Evolutionary conservation across 805 yeast species (phyloP).

Genomic region (Yarrowia keelungensis): DNA sequence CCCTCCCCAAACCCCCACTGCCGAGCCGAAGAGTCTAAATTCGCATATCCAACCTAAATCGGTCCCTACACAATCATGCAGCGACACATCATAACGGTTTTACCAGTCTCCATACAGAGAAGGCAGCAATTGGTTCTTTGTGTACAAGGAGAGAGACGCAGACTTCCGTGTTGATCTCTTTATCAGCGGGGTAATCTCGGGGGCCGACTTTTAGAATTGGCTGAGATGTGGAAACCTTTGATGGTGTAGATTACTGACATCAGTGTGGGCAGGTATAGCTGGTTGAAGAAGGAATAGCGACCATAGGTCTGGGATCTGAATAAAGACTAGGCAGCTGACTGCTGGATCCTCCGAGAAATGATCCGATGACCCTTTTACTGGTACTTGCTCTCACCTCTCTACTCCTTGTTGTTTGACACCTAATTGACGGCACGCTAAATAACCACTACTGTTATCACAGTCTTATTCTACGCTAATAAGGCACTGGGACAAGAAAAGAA

Average conservation of each 20-base stretch:
- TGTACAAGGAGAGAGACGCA: not conserved
- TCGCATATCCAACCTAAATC: constrained; percentile 1
- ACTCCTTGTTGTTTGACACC: no score
- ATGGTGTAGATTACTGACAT: no score
- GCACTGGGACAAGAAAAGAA: not conserved
- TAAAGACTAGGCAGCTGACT: no score
- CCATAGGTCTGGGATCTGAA: no score
- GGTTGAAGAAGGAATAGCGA: no score
- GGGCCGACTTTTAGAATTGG: no score
- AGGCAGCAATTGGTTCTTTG: not conserved
- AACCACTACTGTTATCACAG: not conserved
- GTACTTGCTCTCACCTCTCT: no score
- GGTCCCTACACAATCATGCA: constrained; percentile 10
- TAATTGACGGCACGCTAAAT: not conserved
- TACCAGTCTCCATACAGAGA: not conserved
- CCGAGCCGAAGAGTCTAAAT: constrained; percentile 20
- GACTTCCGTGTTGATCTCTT: not conserved
- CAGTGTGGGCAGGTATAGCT: no score
- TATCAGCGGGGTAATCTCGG: no score
- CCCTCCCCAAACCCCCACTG: not conserved
- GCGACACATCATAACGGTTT: not conserved
- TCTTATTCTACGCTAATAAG: not conserved
- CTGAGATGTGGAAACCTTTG: no score
- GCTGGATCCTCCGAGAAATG: no score
- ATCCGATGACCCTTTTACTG: no score